These are phyloP conservation scores for Candida sakaeoensis DNA, from an alignment of 805 yeast species.

Conservation along the genomic window DNA sequence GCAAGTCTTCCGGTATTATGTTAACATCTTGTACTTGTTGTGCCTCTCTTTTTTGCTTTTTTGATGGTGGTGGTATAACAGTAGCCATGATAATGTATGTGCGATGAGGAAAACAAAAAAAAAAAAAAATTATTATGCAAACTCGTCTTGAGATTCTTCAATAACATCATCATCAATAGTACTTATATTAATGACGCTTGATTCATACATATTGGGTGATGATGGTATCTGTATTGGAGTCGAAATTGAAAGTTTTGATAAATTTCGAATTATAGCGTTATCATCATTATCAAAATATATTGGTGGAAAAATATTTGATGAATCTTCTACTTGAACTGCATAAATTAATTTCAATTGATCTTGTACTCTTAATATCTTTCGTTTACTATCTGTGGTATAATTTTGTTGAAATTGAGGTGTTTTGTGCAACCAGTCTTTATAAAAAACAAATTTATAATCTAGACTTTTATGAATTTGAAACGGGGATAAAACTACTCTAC, in stretches of 20 bases:
- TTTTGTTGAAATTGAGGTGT: constrained; percentile 14
- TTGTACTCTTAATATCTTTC: constrained; percentile 3
- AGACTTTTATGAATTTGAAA: constrained; percentile 7
- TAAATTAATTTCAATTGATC: constrained; percentile 14
- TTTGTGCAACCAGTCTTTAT: constrained; percentile 33
- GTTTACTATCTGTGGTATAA: not conserved
- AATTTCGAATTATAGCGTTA: constrained; percentile 2
- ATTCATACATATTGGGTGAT: constrained; percentile 6
- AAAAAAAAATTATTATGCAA: not conserved
- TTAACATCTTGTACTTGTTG: constrained; percentile 77
- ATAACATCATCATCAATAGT: not conserved
- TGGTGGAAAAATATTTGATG: constrained; percentile 13
- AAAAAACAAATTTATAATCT: constrained; percentile 24
- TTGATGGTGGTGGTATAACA: constrained; percentile 87
- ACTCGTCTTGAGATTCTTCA: constrained; percentile 3
- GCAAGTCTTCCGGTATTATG: constrained; percentile 71
- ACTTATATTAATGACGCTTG: constrained; percentile 4
- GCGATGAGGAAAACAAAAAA: constrained; percentile 3
- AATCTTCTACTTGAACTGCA: constrained; percentile 14
- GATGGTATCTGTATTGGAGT: not conserved
- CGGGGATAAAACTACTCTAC: constrained; percentile 15
- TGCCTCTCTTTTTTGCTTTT: constrained; percentile 79
- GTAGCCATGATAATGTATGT: constrained; percentile 66
- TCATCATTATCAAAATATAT: constrained; percentile 24
- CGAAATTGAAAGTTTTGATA: constrained; percentile 1